phyloP scores from a whole-genome alignment of 768 basidiomycete species.

The Atractiella rhizophila region DNA sequence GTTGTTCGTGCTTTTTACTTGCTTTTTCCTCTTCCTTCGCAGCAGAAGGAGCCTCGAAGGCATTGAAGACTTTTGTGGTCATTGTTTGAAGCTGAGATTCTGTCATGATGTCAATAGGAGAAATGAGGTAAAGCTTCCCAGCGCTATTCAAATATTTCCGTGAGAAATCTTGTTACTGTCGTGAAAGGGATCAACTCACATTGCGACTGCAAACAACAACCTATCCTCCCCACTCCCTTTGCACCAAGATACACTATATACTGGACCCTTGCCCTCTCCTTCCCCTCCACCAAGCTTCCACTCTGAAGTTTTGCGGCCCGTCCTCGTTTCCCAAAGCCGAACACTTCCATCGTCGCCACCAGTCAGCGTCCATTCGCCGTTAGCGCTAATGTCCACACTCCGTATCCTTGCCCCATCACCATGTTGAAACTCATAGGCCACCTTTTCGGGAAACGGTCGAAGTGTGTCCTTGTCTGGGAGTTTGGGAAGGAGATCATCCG shows the following conservation, averaged over 20 bases:
- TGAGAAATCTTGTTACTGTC: not conserved
- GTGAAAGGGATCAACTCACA: constrained; percentile 5
- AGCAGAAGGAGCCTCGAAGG: constrained; percentile 24
- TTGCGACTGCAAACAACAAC: constrained; percentile 14
- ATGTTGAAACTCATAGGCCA: constrained; percentile 45
- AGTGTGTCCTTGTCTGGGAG: constrained; percentile 74
- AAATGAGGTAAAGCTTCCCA: constrained; percentile 48
- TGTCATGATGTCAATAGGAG: constrained; percentile 52
- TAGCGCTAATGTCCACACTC: constrained; percentile 53
- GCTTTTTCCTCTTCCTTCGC: constrained; percentile 9
- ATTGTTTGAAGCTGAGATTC: constrained; percentile 35
- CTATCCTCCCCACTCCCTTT: constrained; percentile 35
- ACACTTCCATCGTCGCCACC: constrained; percentile 74
- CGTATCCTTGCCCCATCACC: constrained; percentile 37
- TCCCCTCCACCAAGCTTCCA: constrained; percentile 52
- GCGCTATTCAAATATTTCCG: constrained; percentile 30
- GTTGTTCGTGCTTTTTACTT: constrained; percentile 7
- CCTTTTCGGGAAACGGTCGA: constrained; percentile 78
- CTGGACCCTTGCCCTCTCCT: constrained; percentile 16
- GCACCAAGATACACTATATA: constrained; percentile 79
- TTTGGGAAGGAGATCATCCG: constrained; percentile 72
- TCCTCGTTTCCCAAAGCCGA: constrained; percentile 69
- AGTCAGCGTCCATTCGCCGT: constrained; percentile 71
- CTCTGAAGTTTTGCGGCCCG: constrained; percentile 62
- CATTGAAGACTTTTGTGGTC: constrained; percentile 37